Evolutionary conservation across 805 yeast species (phyloP).

Genomic region (Blastobotrys robertii): DNA sequence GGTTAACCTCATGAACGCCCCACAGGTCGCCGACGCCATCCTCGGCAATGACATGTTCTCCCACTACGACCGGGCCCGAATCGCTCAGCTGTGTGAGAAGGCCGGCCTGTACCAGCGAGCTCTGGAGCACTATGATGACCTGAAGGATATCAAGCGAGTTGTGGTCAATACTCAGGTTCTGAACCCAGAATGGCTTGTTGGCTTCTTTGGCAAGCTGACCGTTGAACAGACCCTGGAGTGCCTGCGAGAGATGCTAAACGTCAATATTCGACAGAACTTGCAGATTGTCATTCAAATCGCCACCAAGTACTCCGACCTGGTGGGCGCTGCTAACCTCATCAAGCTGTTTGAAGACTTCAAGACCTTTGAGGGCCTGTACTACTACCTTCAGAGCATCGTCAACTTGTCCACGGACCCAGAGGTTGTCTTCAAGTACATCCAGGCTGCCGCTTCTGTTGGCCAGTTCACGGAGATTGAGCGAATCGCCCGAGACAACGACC

Average conservation of each 20-base stretch:
- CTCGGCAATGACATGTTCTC: constrained; percentile 92
- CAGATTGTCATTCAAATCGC: constrained; percentile 95
- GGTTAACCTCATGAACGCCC: constrained; percentile 88
- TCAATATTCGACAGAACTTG: constrained; percentile 73
- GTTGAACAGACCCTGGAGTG: constrained; percentile 89
- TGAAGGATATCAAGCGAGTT: constrained; percentile 91
- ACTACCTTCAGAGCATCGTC: constrained; percentile 86
- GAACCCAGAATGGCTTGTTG: constrained; percentile 89
- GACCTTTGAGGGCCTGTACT: constrained; percentile 87
- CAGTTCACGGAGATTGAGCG: constrained; percentile 94
- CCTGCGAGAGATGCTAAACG: constrained; percentile 73
- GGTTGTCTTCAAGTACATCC: constrained; percentile 92
- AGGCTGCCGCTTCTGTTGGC: constrained; percentile 82
- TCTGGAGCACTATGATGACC: constrained; percentile 87
- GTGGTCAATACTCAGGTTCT: constrained; percentile 72
- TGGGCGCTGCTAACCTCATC: constrained; percentile 78
- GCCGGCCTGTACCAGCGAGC: constrained; percentile 96
- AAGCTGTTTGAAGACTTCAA: constrained; percentile 89
- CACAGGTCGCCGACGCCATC: constrained; percentile 99
- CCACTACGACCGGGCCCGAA: constrained; percentile 87
- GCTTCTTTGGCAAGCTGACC: constrained; percentile 85
- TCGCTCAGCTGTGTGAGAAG: constrained; percentile 88
- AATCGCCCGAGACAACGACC: constrained; percentile 85
- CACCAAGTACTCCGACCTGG: constrained; percentile 86
- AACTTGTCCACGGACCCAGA: constrained; percentile 90